Evolutionary conservation across 2,329 filamentous ascomycete genomes (phyloP).

Genomic region (Westerdykella sp.): DNA sequence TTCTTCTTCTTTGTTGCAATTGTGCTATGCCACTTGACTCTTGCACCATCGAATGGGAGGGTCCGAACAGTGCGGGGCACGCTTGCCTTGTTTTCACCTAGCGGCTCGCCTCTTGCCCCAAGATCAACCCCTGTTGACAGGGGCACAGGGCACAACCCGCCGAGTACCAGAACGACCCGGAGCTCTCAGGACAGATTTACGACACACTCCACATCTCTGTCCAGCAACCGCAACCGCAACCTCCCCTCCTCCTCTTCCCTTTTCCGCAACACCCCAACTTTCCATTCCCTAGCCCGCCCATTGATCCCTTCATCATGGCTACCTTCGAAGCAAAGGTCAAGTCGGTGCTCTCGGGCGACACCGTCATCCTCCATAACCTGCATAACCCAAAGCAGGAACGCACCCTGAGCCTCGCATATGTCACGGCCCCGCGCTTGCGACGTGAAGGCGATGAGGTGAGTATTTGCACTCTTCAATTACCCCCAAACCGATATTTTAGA

Average conservation of each 20-base stretch:
- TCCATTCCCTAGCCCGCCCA: neutral
- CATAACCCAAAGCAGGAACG: constrained; percentile 78
- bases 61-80: no score
- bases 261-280: no score
- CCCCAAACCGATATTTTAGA: neutral
- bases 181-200: neutral
- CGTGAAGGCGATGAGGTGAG: constrained; percentile 79
- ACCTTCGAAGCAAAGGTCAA: constrained; percentile 59
- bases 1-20: no score
- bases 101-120: no score
- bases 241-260: no score
- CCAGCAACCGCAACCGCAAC: neutral
- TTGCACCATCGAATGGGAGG: no score
- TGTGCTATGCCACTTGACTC: no score
- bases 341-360: constrained; percentile 90
- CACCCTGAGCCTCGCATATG: constrained; percentile 83
- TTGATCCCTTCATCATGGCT: constrained; percentile 16
- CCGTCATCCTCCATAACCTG: constrained; percentile 73
- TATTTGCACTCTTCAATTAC: constrained; percentile 1
- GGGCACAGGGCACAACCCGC: no score
- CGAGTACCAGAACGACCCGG: no score
- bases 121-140: no score
- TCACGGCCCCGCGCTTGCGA: constrained; percentile 77
- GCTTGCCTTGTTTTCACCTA: no score
- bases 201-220: neutral